A percentile compares a stretch with the other conserved stretches of the same genome.
Conservation (phyloP, 2,329 filamentous ascomycete species). For the Aureobasidium lini region DNA sequence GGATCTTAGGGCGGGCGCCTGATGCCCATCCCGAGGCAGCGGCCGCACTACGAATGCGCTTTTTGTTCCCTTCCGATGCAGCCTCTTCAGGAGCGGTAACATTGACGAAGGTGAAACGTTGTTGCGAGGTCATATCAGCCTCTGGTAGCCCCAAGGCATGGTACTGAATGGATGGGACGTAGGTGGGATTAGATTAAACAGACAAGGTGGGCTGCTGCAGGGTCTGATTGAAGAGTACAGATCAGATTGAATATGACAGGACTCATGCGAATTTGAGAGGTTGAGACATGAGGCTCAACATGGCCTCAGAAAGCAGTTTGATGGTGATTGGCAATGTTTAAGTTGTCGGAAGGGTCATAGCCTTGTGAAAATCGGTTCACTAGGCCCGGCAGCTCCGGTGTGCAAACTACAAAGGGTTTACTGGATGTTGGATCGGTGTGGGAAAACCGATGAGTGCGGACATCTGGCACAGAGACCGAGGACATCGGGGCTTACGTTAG, state of each 20-base stretch:
- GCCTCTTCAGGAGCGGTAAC: slow-evolving; percentile 21
- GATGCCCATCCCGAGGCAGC: slow-evolving; percentile 24
- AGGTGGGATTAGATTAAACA: not conserved
- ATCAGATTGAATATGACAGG: not conserved
- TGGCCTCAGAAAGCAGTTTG: not conserved
- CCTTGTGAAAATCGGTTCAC: not conserved
- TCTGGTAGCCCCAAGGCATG: not conserved
- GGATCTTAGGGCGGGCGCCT: slow-evolving; percentile 16
- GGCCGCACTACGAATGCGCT: slow-evolving; percentile 23
- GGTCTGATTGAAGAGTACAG: not conserved
- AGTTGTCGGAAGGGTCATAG: not conserved
- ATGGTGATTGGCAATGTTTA: slow-evolving; percentile 4
- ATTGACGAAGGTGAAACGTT: slow-evolving; percentile 23
- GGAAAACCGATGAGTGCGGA: not conserved
- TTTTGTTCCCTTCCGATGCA: slow-evolving; percentile 22
- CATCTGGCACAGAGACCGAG: not conserved
- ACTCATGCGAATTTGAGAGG: not conserved
- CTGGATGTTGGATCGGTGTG: not conserved
- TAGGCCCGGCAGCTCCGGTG: not conserved
- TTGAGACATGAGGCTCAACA: not conserved
- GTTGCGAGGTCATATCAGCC: slow-evolving; percentile 11
- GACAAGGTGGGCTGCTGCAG: not conserved
- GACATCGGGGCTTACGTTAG: not conserved
- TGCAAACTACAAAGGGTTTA: not conserved
- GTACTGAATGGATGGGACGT: not conserved